These are phyloP conservation scores for Panicum miliaceum DNA, from an alignment of 176 grass and related monocot genomes.

Conservation along the genomic window DNA sequence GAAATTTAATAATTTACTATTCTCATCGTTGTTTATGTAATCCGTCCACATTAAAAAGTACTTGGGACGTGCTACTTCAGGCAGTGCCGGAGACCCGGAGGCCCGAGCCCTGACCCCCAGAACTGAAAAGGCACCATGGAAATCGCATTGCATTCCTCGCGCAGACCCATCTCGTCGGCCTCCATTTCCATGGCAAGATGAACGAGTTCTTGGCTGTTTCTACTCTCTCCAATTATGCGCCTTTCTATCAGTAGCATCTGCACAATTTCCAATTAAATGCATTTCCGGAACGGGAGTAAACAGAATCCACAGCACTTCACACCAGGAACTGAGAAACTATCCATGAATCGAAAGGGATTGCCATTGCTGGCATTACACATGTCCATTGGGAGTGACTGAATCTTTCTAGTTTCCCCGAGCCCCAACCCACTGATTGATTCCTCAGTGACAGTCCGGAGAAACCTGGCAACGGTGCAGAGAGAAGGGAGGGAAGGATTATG, in stretches of 20 bases:
- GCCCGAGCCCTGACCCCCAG: neutral
- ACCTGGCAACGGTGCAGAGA: neutral
- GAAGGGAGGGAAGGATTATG: neutral
- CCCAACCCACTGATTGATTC: neutral
- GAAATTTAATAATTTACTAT: conserved; percentile 38
- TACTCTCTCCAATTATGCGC: neutral
- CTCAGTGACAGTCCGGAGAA: neutral
- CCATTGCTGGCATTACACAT: conserved; percentile 9
- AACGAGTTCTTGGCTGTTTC: neutral
- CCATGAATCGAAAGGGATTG: neutral
- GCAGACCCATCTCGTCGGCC: neutral
- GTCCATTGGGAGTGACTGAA: neutral
- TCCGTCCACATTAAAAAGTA: conserved; percentile 29
- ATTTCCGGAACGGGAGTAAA: neutral
- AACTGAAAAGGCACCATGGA: neutral
- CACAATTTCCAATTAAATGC: neutral
- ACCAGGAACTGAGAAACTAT: conserved; percentile 13
- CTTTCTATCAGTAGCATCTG: neutral
- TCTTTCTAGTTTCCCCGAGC: neutral
- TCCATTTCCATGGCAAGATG: conserved; percentile 6
- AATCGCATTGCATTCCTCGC: conserved; percentile 3
- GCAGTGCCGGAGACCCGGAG: conserved; percentile 16
- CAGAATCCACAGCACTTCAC: neutral
- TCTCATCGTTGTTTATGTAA: conserved; percentile 42
- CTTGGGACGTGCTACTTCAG: conserved; percentile 54